Conservation (phyloP, 352 stramenopile species). For the Phytophthora tentaculata region DNA sequence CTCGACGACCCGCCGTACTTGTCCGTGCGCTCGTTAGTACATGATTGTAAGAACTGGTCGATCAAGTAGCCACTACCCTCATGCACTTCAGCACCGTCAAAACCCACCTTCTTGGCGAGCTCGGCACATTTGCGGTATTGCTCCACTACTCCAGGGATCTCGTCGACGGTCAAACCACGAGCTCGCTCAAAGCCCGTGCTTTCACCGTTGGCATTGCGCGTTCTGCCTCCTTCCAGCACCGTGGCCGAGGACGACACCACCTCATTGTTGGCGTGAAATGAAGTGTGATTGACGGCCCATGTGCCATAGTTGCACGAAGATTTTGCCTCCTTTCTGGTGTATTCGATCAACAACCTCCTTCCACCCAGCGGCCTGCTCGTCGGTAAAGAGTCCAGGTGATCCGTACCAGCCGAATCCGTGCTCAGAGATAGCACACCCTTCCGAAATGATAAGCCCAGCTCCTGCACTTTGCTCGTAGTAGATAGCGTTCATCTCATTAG, state of each 20-base stretch:
- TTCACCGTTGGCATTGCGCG: slow-evolving; percentile 32
- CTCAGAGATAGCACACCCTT: slow-evolving; percentile 46
- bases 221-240: slow-evolving; percentile 26
- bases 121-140: slow-evolving; percentile 74
- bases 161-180: slow-evolving; percentile 32
- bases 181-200: slow-evolving; percentile 24
- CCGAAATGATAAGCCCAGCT: slow-evolving; percentile 54
- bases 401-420: slow-evolving; percentile 40
- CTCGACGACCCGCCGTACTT: slow-evolving; percentile 80
- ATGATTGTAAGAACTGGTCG: slow-evolving; percentile 56
- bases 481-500: slow-evolving; percentile 31
- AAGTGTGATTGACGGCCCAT: slow-evolving; percentile 69
- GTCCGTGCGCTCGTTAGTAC: slow-evolving; percentile 80
- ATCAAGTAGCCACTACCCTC: slow-evolving; percentile 90
- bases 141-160: slow-evolving; percentile 61
- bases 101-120: slow-evolving; percentile 80
- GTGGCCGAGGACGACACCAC: slow-evolving; percentile 51
- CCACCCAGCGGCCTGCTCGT: slow-evolving; percentile 49
- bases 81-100: slow-evolving; percentile 54
- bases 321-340: slow-evolving; percentile 73
- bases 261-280: slow-evolving; percentile 53
- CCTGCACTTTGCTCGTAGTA: slow-evolving; percentile 53
- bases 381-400: slow-evolving; percentile 50
- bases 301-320: slow-evolving; percentile 89
- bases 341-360: slow-evolving; percentile 62